A percentile compares a stretch with the other conserved stretches of the same genome.
These are phyloP conservation scores for Nowakowskiella sp. DNA, from an alignment of 192 early-diverging fungal species.

Conservation along the genomic window DNA sequence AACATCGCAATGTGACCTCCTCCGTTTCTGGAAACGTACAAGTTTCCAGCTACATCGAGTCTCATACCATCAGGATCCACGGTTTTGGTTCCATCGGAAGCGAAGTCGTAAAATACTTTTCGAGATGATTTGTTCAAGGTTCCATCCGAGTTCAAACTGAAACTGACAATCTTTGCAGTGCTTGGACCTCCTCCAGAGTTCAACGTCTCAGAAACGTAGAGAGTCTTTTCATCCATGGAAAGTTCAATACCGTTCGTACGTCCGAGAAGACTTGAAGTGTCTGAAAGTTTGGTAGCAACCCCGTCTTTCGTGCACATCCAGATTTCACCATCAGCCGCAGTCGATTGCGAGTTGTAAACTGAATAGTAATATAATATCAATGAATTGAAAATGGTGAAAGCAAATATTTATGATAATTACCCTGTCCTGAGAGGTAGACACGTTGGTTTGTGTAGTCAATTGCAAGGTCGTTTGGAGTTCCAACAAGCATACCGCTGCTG, in stretches of 20 bases:
- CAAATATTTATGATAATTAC: neutral
- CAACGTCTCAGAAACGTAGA: neutral
- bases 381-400: neutral
- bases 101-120: neutral
- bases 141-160: neutral
- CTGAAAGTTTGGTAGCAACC: neutral
- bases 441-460: neutral
- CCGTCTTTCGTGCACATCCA: neutral
- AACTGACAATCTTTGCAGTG: neutral
- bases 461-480: neutral
- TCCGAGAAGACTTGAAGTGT: neutral
- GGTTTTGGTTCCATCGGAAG: neutral
- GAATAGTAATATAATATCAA: neutral
- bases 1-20: neutral
- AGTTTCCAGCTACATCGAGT: neutral
- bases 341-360: slow-evolving; percentile 24
- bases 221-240: neutral
- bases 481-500: neutral
- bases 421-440: neutral
- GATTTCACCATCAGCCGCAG: neutral
- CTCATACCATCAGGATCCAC: neutral
- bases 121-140: slow-evolving; percentile 1
- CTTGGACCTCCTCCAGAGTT: neutral
- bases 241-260: neutral
- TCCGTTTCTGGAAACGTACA: neutral